Evolutionary conservation across 176 grass and related monocot genomes (phyloP), one percentile per base, ranked within the genome.

Genomic region (Musa itinerans): DNA sequence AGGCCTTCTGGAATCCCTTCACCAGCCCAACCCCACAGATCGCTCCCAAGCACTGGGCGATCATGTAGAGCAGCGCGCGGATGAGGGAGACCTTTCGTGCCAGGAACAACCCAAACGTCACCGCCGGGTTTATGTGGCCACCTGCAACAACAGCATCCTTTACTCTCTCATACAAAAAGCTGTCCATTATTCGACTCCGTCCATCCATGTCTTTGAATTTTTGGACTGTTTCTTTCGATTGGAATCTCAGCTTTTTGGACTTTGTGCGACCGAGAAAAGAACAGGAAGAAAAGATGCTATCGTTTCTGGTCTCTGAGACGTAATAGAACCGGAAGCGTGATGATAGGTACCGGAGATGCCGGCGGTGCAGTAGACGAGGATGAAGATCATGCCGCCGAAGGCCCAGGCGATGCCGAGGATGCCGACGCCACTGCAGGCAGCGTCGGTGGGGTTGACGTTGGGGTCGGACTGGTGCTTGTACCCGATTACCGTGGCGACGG

Each of bases 281-380:
- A 34, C 29, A 4, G 29, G 29, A 34, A 34, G 29, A 34, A 34
- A 34, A 34, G 3, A 34, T 34, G 34, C 34, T 43, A 43, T 43
- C 34, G 34, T 5, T 6, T 43, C 4, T 5, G 34, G 34, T 43
- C 3, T 43, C 34, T 43, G 34, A 43, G 34, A 43, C 34, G 34
- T 6, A 43, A 43, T 6, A 43, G 0, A 43, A 43, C 34, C 4
- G 34, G 34, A 43, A 43, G 34, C 34, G 34, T 5, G 34, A 43
- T 6, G 34, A 43, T 43, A 43, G 4, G 34, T 43, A 43, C 91
- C 94, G 0, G 95, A 98, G 9, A 98, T 89, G 20, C 95, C 95
- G n/a, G 90, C 90, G 72, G 95, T 98, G 95, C 95, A 94, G 88
- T 98, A 98, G 50, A 98, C 95, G 73, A 98, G 90, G 58, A 98